Conservation (phyloP, 345 rosid genomes). For the Gossypium raimondii region DNA sequence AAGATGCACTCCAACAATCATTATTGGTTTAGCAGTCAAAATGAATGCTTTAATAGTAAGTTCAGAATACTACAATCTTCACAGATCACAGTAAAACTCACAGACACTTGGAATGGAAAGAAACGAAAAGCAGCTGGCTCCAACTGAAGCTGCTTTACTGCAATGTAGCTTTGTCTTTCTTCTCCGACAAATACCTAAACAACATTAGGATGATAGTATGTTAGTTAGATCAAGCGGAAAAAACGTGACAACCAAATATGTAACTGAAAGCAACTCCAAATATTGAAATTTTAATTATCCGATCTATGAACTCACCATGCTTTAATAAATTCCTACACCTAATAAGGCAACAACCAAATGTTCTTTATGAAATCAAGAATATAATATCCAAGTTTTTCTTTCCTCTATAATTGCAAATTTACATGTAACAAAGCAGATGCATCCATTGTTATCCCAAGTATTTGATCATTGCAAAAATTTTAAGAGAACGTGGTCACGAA, state of each 20-base stretch:
- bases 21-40: not conserved
- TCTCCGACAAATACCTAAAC: constrained; percentile 38
- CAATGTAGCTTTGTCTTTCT: constrained; percentile 32
- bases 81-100: constrained; percentile 10
- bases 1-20: not conserved
- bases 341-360: not conserved
- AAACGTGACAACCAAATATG: not conserved
- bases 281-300: not conserved
- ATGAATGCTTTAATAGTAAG: not conserved
- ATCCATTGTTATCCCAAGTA: not conserved
- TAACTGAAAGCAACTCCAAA: not conserved
- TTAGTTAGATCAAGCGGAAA: not conserved
- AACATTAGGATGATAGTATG: not conserved
- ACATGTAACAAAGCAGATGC: not conserved
- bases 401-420: not conserved
- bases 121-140: too few relatives aligned
- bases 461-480: not conserved
- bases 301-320: not conserved
- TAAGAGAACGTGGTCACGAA: not conserved
- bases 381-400: not conserved
- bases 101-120: not conserved
- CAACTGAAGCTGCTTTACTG: constrained; percentile 20
- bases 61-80: not conserved
- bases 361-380: not conserved
- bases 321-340: not conserved